A percentile compares a stretch with the other conserved stretches of the same genome.
Evolutionary conservation across 805 yeast genomes (phyloP).

Genomic region (Saccharomycopsis amapae): DNA sequence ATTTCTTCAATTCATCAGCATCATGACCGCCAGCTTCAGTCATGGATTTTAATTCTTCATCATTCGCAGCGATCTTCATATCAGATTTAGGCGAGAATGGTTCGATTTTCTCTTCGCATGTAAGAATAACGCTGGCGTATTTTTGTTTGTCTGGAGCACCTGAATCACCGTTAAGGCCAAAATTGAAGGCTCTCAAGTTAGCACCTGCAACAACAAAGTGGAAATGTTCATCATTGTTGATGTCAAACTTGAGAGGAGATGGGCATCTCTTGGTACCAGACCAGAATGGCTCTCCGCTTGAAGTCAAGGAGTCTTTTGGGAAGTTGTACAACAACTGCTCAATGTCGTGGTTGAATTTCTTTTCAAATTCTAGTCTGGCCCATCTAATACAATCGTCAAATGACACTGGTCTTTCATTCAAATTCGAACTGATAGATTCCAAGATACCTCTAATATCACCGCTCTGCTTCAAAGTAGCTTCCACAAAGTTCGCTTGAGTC

Average conservation of each 20-base stretch:
- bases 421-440: constrained; percentile 69
- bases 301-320: constrained; percentile 88
- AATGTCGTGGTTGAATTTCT: constrained; percentile 77
- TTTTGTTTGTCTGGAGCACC: constrained; percentile 36
- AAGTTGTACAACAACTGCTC: constrained; percentile 86
- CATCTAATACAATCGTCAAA: constrained; percentile 93
- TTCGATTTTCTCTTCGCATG: constrained; percentile 28
- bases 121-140: constrained; percentile 48
- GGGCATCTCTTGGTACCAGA: constrained; percentile 98
- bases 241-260: constrained; percentile 69
- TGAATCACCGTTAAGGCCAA: constrained; percentile 77
- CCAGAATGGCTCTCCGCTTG: constrained; percentile 94
- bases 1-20: constrained; percentile 53
- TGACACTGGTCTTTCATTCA: constrained; percentile 74
- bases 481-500: constrained; percentile 88
- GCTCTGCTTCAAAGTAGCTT: constrained; percentile 81
- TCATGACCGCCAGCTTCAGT: constrained; percentile 48
- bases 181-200: constrained; percentile 81
- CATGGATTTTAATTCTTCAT: constrained; percentile 66
- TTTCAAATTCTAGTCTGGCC: constrained; percentile 89
- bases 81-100: constrained; percentile 72
- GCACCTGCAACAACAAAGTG: constrained; percentile 86
- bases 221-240: constrained; percentile 68
- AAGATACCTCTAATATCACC: constrained; percentile 86
- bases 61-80: constrained; percentile 75